Evolutionary conservation across 495 filamentous ascomycete species (phyloP), one percentile per base, ranked within the genome.

Genomic region (Hamigera avellanea): DNA sequence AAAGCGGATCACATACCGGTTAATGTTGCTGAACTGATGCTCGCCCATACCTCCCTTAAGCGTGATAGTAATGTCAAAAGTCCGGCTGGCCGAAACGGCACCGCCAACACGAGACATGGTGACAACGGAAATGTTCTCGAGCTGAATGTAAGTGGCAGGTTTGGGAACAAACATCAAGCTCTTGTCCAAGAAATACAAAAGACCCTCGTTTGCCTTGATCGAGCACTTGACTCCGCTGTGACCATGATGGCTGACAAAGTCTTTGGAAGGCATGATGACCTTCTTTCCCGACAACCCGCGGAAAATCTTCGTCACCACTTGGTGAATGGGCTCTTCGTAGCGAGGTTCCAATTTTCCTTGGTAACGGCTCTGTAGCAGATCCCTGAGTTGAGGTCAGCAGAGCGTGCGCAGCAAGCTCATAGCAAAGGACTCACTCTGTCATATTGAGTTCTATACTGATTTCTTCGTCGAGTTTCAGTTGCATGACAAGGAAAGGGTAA

Each of bases 101-200:
- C 93, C 93, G 19, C 85, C 86, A 15, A 99, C 88, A 51, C 91
- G 84, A 14, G 87, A 95, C 75, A 99, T 91, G 7, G 86, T 93
- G 38, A 99, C 81, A 25, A 81, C 78, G 6, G 80, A 72, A 13
- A 93, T 77, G 43, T 89, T 84, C 41, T 96, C 93, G 53, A 94
- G 83, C 27, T 86, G 79, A 25, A 99, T 87, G 61, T 94, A 96
- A 2, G 88, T 93, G 0, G 93, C 88, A 0, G 93, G 93, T 58
- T 99, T 99, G 2, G 93, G 93, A 5, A 99, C 91, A 46, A 99
- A 99, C 73, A 99, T 91, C 51, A 99, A 89, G 7, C 87, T 91
- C 64, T 94, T 95, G 58, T 99, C 93, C 45, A 99, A 61, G 59
- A 88, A 95, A 68, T 91, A 99, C 19, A 99, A 63, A 47, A 93